A percentile compares a stretch with the other conserved stretches of the same genome.
Evolutionary conservation across 2,329 filamentous ascomycete genomes (phyloP).

Genomic region (Capronia epimyces): DNA sequence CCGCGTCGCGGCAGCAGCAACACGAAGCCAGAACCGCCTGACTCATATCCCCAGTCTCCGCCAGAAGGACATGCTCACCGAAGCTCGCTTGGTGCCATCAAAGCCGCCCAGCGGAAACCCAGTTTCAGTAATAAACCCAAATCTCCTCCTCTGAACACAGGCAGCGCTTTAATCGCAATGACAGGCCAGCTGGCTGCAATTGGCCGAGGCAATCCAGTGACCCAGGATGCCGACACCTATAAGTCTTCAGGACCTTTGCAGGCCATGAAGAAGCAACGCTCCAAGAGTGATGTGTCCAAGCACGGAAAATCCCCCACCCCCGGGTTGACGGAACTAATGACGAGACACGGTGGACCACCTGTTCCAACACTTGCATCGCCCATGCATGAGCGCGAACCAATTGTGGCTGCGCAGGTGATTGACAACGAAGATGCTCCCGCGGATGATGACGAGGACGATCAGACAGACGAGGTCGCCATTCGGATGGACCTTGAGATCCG

Average conservation of each 20-base stretch:
- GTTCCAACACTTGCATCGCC: conserved; percentile 52
- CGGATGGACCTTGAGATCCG: conserved; percentile 58
- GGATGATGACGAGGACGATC: conserved; percentile 46
- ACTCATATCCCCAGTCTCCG: conserved; percentile 5
- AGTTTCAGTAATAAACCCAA: conserved; percentile 36
- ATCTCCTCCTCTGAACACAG: conserved; percentile 39
- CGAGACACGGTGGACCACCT: conserved; percentile 54
- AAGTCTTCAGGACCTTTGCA: conserved; percentile 23
- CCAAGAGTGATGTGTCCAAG: conserved; percentile 53
- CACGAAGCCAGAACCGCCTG: conserved; percentile 38
- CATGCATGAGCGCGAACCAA: conserved; percentile 32
- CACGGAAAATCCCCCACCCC: conserved; percentile 34
- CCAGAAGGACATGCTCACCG: conserved; percentile 20
- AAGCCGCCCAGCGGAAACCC: conserved; percentile 35
- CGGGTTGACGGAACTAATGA: conserved; percentile 52
- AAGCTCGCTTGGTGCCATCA: conserved; percentile 27
- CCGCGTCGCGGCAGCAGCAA: conserved; percentile 42
- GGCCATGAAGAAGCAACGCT: conserved; percentile 41
- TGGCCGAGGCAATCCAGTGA: conserved; percentile 54
- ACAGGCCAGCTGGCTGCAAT: conserved; percentile 43
- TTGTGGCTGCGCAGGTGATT: conserved; percentile 20
- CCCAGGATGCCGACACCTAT: conserved; percentile 43
- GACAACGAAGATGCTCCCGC: conserved; percentile 34
- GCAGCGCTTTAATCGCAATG: conserved; percentile 41
- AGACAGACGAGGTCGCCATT: conserved; percentile 25